These are phyloP conservation scores for Ambrosia trifida DNA, from an alignment of 129 eudicot genomes.

Conservation along the genomic window DNA sequence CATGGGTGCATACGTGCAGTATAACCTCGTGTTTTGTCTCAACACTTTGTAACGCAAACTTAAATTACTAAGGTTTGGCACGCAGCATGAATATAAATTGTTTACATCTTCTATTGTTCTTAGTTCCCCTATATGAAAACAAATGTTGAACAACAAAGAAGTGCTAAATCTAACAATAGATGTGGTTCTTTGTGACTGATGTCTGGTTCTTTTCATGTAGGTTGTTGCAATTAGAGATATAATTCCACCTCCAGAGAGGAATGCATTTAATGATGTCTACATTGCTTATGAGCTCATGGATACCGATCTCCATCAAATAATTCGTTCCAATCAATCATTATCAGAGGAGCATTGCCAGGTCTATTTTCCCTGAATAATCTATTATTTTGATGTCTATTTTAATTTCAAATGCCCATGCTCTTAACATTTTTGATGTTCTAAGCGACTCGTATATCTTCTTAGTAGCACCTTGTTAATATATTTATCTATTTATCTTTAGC, in stretches of 20 bases:
- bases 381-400: constrained; percentile 12
- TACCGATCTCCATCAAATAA: constrained; percentile 90
- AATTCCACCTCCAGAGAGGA: constrained; percentile 78
- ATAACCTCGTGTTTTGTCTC: constrained; percentile 2
- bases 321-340: constrained; percentile 72
- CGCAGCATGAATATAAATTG: constrained; percentile 5
- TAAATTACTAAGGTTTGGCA: not conserved
- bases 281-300: constrained; percentile 91
- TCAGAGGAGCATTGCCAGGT: constrained; percentile 98
- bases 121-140: not conserved
- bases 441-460: not conserved
- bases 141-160: constrained; percentile 14
- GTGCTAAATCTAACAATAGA: constrained; percentile 1
- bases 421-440: not conserved
- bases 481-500: not conserved
- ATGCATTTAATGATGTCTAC: constrained; percentile 74
- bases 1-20: not conserved
- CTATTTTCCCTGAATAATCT: constrained; percentile 14
- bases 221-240: constrained; percentile 85
- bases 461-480: constrained; percentile 1
- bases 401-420: constrained; percentile 14
- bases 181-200: constrained; percentile 25
- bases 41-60: not conserved
- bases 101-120: constrained; percentile 4
- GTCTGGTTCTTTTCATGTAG: constrained; percentile 41